phyloP scores from a whole-genome alignment of 495 filamentous ascomycete genomes.

The Sordaria brevicollis region DNA sequence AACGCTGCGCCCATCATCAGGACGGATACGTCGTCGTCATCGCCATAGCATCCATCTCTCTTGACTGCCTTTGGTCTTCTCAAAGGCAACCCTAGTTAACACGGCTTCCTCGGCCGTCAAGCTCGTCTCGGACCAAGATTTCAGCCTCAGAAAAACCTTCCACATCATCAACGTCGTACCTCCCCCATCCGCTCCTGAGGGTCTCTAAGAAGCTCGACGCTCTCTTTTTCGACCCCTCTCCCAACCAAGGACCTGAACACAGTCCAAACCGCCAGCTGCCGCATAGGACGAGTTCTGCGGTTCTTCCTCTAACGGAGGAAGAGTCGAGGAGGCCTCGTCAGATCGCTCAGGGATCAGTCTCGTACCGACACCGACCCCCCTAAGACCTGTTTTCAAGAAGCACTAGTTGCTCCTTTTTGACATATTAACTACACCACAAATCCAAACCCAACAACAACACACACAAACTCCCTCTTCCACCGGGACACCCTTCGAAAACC shows the following conservation, averaged over 20 bases:
- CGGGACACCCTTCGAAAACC: not conserved
- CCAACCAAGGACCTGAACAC: constrained; percentile 44
- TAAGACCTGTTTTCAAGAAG: constrained; percentile 44
- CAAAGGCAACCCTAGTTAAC: constrained; percentile 53
- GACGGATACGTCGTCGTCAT: not conserved
- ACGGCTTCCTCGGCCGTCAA: constrained; percentile 64
- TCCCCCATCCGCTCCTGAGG: constrained; percentile 39
- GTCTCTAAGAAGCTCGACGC: constrained; percentile 35
- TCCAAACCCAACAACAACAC: not conserved
- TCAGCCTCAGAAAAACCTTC: constrained; percentile 46
- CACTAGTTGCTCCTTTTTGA: constrained; percentile 3
- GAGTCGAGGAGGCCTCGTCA: constrained; percentile 85
- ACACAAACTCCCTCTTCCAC: not conserved
- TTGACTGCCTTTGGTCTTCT: constrained; percentile 54
- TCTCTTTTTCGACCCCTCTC: constrained; percentile 41
- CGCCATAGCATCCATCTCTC: not conserved
- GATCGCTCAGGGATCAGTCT: constrained; percentile 68
- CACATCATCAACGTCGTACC: constrained; percentile 53
- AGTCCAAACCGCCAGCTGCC: constrained; percentile 73
- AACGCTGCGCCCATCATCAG: not conserved
- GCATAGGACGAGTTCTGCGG: constrained; percentile 92
- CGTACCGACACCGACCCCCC: constrained; percentile 76
- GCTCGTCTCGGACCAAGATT: constrained; percentile 72
- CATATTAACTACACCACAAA: not conserved
- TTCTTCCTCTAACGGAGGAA: constrained; percentile 96